Evolutionary conservation across 208 protist species (phyloP).

Genomic region (Leptomonas seymouri): DNA sequence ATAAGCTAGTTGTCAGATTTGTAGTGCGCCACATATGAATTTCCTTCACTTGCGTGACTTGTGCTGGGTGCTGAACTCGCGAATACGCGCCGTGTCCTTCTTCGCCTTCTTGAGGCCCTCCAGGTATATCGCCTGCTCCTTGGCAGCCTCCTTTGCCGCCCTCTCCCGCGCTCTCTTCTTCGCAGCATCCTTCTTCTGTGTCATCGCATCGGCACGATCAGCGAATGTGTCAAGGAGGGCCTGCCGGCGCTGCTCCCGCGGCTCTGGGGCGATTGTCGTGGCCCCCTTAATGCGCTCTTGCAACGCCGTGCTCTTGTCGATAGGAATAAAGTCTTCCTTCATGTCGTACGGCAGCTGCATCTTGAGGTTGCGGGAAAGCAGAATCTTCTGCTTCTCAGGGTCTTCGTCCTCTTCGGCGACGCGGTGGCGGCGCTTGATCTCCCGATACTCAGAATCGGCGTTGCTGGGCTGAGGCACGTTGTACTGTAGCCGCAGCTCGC

Average conservation of each 20-base stretch:
- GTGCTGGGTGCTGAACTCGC: slow-evolving; percentile 90
- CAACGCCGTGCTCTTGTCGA: slow-evolving; percentile 56
- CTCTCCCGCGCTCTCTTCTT: slow-evolving; percentile 76
- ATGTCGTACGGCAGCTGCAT: slow-evolving; percentile 88
- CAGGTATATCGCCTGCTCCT: slow-evolving; percentile 81
- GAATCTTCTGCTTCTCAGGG: slow-evolving; percentile 42
- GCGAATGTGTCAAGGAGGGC: slow-evolving; percentile 78
- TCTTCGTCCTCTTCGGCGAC: slow-evolving; percentile 59
- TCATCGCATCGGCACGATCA: slow-evolving; percentile 77
- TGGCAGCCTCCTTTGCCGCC: slow-evolving; percentile 46
- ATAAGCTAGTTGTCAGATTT: no score
- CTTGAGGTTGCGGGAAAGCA: slow-evolving; percentile 83
- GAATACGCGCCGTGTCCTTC: slow-evolving; percentile 89
- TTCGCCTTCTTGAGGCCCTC: slow-evolving; percentile 90
- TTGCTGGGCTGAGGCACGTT: slow-evolving; percentile 53
- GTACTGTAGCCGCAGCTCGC: slow-evolving; percentile 82
- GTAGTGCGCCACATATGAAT: not conserved
- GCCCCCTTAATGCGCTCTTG: slow-evolving; percentile 77
- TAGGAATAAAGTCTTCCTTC: slow-evolving; percentile 92
- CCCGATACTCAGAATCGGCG: slow-evolving; percentile 79
- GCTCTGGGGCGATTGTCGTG: slow-evolving; percentile 77
- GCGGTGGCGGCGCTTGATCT: slow-evolving; percentile 85
- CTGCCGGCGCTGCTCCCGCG: slow-evolving; percentile 78
- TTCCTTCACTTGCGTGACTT: slow-evolving; percentile 70
- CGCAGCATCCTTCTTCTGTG: slow-evolving; percentile 68